Evolutionary conservation across 2,329 filamentous ascomycete genomes (phyloP).

Genomic region (Hirsutella thompsonii): DNA sequence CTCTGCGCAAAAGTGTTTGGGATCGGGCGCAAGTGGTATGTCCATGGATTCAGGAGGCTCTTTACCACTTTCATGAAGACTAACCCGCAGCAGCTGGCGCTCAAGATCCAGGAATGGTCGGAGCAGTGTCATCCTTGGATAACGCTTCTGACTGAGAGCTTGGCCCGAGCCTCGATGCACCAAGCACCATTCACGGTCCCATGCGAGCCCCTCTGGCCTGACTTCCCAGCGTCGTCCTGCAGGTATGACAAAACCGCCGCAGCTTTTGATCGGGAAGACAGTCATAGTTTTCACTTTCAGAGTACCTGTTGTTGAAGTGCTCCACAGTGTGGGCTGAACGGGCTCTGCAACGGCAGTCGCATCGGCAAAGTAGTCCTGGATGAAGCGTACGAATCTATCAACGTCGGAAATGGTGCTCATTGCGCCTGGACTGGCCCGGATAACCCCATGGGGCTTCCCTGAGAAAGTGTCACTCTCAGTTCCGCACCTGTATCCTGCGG

Average conservation of each 20-base stretch:
- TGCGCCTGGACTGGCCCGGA: constrained; percentile 76
- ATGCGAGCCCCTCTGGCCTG: constrained; percentile 68
- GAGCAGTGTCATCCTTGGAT: constrained; percentile 78
- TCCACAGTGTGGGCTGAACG: background rate
- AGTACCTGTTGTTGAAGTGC: background rate
- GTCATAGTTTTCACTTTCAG: constrained; percentile 47
- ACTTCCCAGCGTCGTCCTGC: constrained; percentile 57
- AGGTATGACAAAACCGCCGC: constrained; percentile 65
- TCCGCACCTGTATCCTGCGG: constrained; percentile 73
- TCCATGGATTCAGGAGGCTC: constrained; percentile 21
- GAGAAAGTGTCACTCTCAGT: constrained; percentile 68
- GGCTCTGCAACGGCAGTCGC: background rate
- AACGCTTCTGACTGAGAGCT: constrained; percentile 77
- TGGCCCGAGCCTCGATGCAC: constrained; percentile 76
- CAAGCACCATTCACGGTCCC: constrained; percentile 96
- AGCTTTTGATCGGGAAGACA: constrained; percentile 92
- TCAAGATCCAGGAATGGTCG: constrained; percentile 62
- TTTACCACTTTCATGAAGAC: constrained; percentile 24
- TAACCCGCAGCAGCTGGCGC: constrained; percentile 50
- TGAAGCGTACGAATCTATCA: constrained; percentile 54
- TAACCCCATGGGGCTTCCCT: constrained; percentile 77
- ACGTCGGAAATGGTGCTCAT: constrained; percentile 78
- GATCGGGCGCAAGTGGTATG: constrained; percentile 56
- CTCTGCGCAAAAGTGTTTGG: constrained; percentile 36
- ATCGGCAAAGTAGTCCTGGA: constrained; percentile 52